Evolutionary conservation across 2,329 filamentous ascomycete species (phyloP).

Genomic region (Myriosclerotinia scirpicola): DNA sequence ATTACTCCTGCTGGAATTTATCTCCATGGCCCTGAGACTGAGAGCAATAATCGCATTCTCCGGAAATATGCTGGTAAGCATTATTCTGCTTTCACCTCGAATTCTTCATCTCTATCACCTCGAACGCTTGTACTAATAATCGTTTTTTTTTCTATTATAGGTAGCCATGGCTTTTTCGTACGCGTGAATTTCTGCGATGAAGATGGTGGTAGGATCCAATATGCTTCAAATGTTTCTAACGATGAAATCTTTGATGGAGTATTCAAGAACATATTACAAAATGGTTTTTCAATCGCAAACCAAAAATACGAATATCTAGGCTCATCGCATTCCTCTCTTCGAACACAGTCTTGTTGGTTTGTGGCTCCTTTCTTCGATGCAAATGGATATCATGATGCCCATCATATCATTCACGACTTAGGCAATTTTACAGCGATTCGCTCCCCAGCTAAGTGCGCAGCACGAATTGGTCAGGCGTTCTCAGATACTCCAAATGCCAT

Average conservation of each 20-base stretch:
- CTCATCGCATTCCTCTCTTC: conserved; percentile 76
- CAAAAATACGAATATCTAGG: conserved; percentile 66
- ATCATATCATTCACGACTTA: conserved; percentile 46
- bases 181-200: conserved; percentile 75
- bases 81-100: background rate
- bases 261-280: conserved; percentile 59
- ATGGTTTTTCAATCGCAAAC: conserved; percentile 64
- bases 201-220: conserved; percentile 62
- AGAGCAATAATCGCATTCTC: conserved; percentile 69
- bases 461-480: conserved; percentile 65
- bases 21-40: conserved; percentile 61
- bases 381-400: conserved; percentile 38
- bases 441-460: conserved; percentile 57
- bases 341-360: conserved; percentile 70
- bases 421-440: conserved; percentile 53
- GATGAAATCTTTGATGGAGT: conserved; percentile 54
- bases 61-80: conserved; percentile 58
- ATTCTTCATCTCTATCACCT: background rate
- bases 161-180: conserved; percentile 58
- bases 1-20: conserved; percentile 61
- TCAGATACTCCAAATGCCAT: conserved; percentile 71
- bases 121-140: background rate
- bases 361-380: conserved; percentile 50
- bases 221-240: conserved; percentile 53
- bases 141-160: background rate